phyloP scores from a whole-genome alignment of 2,329 filamentous ascomycete genomes.

The Decorospora gaudefroyi region DNA sequence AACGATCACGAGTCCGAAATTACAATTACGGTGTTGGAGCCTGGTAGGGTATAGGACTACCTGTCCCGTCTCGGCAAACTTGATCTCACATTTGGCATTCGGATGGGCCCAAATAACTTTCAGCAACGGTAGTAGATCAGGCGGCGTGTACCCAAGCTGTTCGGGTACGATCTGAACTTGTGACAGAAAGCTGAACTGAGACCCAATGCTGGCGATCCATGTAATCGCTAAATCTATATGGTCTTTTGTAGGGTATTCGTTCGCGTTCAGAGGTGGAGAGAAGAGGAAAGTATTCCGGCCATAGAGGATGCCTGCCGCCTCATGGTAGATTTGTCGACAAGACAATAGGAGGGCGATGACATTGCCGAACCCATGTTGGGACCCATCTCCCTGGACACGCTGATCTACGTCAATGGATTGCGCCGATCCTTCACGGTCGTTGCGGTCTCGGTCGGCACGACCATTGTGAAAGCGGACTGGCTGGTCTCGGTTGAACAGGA shows the following conservation, averaged over 20 bases:
- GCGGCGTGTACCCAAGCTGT: neutral
- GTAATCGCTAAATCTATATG: neutral
- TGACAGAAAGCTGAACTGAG: neutral
- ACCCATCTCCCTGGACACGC: neutral
- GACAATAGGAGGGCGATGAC: neutral
- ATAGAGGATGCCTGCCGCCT: neutral
- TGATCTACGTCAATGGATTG: no score
- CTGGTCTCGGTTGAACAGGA: neutral
- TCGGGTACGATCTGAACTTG: neutral
- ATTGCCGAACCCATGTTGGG: neutral
- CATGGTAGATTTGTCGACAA: neutral
- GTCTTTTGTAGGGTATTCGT: no score
- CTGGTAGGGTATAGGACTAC: no score
- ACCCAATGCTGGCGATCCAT: neutral
- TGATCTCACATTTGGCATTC: neutral
- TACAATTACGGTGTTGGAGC: no score
- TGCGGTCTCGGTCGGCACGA: no score
- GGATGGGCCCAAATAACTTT: neutral
- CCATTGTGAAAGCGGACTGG: no score
- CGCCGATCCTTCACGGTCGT: no score
- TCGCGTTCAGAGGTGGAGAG: neutral
- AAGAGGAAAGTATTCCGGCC: neutral
- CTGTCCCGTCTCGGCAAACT: no score
- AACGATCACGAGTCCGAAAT: no score
- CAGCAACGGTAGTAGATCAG: neutral